Base-by-base conservation (phyloP, 768 basidiomycete genomes). In the Tylopilus vinaceipallidus region DNA sequence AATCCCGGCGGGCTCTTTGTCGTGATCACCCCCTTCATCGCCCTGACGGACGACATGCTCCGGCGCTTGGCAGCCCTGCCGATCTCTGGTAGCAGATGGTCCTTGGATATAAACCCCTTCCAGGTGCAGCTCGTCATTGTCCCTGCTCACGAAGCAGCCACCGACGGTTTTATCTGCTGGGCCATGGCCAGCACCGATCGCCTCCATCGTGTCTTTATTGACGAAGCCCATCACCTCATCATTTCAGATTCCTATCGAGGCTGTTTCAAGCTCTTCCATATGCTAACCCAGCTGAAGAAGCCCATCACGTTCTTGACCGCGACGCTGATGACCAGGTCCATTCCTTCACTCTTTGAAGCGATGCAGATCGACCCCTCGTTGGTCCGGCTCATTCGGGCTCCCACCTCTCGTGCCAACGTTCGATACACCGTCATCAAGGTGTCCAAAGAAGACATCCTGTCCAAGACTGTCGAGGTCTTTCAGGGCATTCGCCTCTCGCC, bases 211-310 rank as follows among this genome's bases (percentile, higher is more conserved):
- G 1, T 57, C 0, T 58, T 58, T 19, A 3, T 58, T 0, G 44
- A 58, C 6, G 41, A 58, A 12, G 55, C 55, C 0, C 56, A 58
- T 11, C 42, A 55, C 2, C 2, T 57, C 12, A 8, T 55, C 13
- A 35, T 13, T 9, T 57, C 45, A 0, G 56, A 39, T 1, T 30
- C 46, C 1, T 57, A 57, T 19, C 11, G 40, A 0, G 3, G 26
- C 1, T 58, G 57, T 17, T 58, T 58, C 45, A 58, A 50, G 13
- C n/a, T 58, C 0, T 54, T 58, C 7, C 52, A 58, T 4, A 13
- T 3, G 0, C 45, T 58, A 0, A 58, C 52, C 2, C n/a, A 11
- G 1, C 4, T 58, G 0, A 35, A 30, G 10, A 58, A 58, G 20
- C 56, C 52, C 2, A 47, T 50, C 3, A 58, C 56, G 0, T 48